Evolutionary conservation across 2,329 filamentous ascomycete species (phyloP), one percentile per base, ranked within the genome.

Genomic region (Claviceps cyperi): DNA sequence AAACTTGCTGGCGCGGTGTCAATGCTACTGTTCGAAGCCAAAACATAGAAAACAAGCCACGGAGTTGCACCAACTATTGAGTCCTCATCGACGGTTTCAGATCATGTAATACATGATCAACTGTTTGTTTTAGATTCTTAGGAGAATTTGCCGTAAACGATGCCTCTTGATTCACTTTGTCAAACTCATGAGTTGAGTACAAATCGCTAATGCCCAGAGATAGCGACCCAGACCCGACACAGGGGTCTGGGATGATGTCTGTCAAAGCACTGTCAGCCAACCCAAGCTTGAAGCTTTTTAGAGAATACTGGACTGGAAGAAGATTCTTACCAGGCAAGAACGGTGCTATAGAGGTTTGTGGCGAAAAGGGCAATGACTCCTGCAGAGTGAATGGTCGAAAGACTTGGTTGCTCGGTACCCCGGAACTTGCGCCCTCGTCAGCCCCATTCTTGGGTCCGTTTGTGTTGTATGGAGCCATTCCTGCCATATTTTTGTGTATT

Each of bases 321-420:
- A 46, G 43, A 8, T 48, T 60, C 72, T 55, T 66, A 89, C 86
- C 81, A 56, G 84, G 77, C 63, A 84, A 79, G 64, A 91, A 87
- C 2, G 86, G 86, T 48, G 86, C 75, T 46, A 90, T 83, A 3
- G 85, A 88, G 46, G 83, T 86, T 62, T 91, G 83, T 22, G 87
- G 86, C 48, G 86, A 86, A 66, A 82, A 90, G n/a, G 85, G 84
- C 44, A 92, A 72, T 32, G 86, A 86, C 61, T 92, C 84, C 51
- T 83, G 77, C 13, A 92, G 76, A 3, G 76, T 77, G 60, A 82
- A 80, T 1, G 80, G 73, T 50, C 72, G 64, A 39, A 61, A 54
- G 36, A 65, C 60, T 39, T 58, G 49, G 19, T 58, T 55, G 47
- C 56, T 59, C 32, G 56, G 49, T 47, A 60, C 55, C 15, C 53